Base-by-base conservation (phyloP, 2,329 filamentous ascomycete species). In the Monosporascus sp. region DNA sequence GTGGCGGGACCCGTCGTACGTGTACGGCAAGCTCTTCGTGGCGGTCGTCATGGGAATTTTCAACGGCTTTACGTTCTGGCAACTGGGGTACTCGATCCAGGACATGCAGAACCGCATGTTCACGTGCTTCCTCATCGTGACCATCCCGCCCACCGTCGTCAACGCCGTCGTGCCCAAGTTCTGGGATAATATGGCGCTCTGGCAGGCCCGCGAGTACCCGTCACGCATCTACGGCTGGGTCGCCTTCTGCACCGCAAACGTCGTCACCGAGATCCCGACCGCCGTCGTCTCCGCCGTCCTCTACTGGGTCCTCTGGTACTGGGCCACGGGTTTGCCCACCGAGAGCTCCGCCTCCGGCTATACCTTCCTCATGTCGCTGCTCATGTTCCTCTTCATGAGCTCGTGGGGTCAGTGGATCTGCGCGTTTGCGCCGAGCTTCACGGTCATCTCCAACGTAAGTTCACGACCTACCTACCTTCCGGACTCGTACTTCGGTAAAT, bases 321-420 rank as follows among this genome's bases (percentile, higher is more conserved):
- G 81, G 68, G 81, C 88, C 0, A 81, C 85, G 0, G 89, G 89
- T 0, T 74, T 92, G 1, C 87, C 88, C 0, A 78, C 77, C 0
- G 81, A 87, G 55, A 79, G 81, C 37, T 77, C 78, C 1, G 81
- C 81, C 0, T 81, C 87, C 0, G 89, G 89, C 14, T 93, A 92
- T 67, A 81, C 86, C 17, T 93, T 88, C 73, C 72, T 93, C 26
- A 91, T 94, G 86, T 82, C 81, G 1, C 73, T 92, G 63, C 77
- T 93, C 0, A 91, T 91, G 73, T 90, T 85, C 74, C 69, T 92
- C 7, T 92, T 91, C 77, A 81, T 85, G 67, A 80, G 79, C 35
- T 84, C 78, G 60, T 92, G 86, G 88, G 90, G 87, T 20, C 89
- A 91, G 67, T 93, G 88, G 88, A 90, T 94, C 60, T 88, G 85